phyloP scores from a whole-genome alignment of 1,284 basidiomycete species.

The Malassezia furfur region DNA sequence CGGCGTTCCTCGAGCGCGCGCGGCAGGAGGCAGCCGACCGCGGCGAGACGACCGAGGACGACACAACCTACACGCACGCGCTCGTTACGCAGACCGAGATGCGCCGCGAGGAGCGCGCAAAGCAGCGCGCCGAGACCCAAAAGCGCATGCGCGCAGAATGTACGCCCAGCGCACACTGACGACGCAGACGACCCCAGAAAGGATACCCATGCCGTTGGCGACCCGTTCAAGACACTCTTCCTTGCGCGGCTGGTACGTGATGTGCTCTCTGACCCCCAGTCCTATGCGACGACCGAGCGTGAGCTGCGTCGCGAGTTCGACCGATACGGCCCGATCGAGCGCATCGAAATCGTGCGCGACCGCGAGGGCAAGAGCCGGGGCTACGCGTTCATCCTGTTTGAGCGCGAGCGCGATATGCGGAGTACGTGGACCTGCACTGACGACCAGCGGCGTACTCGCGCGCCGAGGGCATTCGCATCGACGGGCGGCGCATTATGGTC shows the following conservation, averaged over 20 bases:
- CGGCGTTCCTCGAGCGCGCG: slow-evolving; percentile 31
- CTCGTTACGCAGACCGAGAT: slow-evolving; percentile 29
- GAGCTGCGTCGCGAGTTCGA: slow-evolving; percentile 92
- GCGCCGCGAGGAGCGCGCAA: slow-evolving; percentile 21
- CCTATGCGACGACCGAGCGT: slow-evolving; percentile 76
- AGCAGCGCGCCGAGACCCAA: slow-evolving; percentile 15
- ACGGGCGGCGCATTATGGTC: slow-evolving; percentile 86
- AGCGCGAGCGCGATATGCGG: slow-evolving; percentile 89
- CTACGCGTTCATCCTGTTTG: slow-evolving; percentile 95
- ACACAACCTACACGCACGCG: slow-evolving; percentile 23
- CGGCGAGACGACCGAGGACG: slow-evolving; percentile 35
- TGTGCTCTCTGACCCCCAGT: slow-evolving; percentile 48
- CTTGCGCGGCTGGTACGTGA: slow-evolving; percentile 63
- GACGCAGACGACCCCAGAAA: slow-evolving; percentile 73
- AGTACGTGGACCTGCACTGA: slow-evolving; percentile 2
- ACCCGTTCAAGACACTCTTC: slow-evolving; percentile 97
- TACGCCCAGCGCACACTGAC: background rate
- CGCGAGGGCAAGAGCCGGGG: slow-evolving; percentile 69
- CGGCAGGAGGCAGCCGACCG: slow-evolving; percentile 35
- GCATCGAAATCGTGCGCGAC: slow-evolving; percentile 79
- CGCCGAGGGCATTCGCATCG: slow-evolving; percentile 91
- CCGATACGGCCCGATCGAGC: slow-evolving; percentile 83
- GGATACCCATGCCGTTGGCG: slow-evolving; percentile 84
- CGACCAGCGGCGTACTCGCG: slow-evolving; percentile 92
- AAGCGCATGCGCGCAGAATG: slow-evolving; percentile 16